phyloP scores from a whole-genome alignment of 2,329 filamentous ascomycete genomes.

The Phaeophleospora eucalypticola region DNA sequence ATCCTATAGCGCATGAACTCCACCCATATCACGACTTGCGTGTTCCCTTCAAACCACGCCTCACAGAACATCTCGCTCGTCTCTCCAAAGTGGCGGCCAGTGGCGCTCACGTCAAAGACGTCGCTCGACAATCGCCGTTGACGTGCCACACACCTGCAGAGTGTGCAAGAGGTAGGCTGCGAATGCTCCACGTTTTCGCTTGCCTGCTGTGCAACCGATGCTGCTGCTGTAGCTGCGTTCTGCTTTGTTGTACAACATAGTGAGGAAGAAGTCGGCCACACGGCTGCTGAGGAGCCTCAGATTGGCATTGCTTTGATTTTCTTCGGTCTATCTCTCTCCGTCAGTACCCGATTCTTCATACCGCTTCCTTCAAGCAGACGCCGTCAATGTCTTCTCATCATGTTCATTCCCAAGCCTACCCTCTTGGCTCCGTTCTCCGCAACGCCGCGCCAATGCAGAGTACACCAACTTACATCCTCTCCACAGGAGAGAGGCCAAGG shows the following conservation, averaged over 20 bases:
- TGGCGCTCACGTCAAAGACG: too few relatives aligned
- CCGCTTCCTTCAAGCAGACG: background rate
- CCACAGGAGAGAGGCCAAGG: slow-evolving; percentile 72
- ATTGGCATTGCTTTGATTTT: background rate
- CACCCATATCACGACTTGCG: too few relatives aligned
- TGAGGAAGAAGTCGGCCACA: background rate
- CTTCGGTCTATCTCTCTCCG: slow-evolving; percentile 10
- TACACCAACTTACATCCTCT: slow-evolving; percentile 45
- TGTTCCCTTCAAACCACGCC: too few relatives aligned
- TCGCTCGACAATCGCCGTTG: too few relatives aligned
- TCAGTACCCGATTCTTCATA: background rate
- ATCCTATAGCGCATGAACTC: too few relatives aligned
- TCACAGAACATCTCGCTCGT: too few relatives aligned
- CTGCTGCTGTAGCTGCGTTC: too few relatives aligned
- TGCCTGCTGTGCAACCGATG: too few relatives aligned
- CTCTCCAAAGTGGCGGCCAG: too few relatives aligned
- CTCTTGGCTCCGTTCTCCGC: background rate
- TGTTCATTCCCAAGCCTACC: background rate
- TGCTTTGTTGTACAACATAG: background rate
- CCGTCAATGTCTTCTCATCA: background rate
- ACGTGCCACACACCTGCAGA: too few relatives aligned
- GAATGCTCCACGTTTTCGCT: too few relatives aligned
- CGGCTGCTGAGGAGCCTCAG: background rate
- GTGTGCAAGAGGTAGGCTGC: too few relatives aligned
- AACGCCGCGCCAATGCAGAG: background rate